Evolutionary conservation across 2,329 filamentous ascomycete species (phyloP).

Genomic region (Fusarium decemcellulare): DNA sequence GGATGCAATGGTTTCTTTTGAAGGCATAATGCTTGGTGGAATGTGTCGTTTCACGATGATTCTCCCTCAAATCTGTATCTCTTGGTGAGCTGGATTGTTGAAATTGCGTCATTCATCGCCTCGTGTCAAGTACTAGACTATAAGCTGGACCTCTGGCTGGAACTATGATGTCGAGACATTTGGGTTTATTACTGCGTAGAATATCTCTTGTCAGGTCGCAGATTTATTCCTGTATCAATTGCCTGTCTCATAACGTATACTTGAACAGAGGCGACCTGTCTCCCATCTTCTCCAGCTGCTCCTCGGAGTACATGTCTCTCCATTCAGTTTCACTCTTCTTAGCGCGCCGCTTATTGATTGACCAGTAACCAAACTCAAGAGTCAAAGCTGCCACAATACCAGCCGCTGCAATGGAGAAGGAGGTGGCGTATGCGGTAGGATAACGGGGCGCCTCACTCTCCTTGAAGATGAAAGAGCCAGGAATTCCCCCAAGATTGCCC

Average conservation of each 20-base stretch:
- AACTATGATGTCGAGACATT: too few relatives aligned
- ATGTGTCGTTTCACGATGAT: too few relatives aligned
- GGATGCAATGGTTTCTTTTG: too few relatives aligned
- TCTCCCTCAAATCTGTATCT: too few relatives aligned
- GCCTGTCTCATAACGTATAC: slow-evolving; percentile 39
- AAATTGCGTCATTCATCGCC: too few relatives aligned
- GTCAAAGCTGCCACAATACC: slow-evolving; percentile 48
- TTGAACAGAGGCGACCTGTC: slow-evolving; percentile 51
- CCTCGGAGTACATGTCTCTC: slow-evolving; percentile 43
- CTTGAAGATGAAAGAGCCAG: slow-evolving; percentile 55
- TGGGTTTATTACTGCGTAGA: too few relatives aligned
- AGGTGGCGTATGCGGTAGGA: slow-evolving; percentile 50
- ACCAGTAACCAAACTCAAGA: slow-evolving; percentile 48
- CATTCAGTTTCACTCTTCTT: slow-evolving; percentile 42
- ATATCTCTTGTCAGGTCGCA: not conserved
- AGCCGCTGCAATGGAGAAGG: slow-evolving; percentile 47
- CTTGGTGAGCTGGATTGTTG: too few relatives aligned
- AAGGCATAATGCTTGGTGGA: too few relatives aligned
- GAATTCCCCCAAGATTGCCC: slow-evolving; percentile 54
- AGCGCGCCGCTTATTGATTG: slow-evolving; percentile 43
- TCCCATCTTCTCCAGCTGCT: slow-evolving; percentile 48
- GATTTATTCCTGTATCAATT: not conserved
- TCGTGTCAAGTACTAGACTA: too few relatives aligned
- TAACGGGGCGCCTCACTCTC: slow-evolving; percentile 51
- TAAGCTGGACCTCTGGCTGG: too few relatives aligned